Evolutionary conservation across 805 yeast genomes (phyloP), one percentile per base, ranked within the genome.

Genomic region (Candida caryicola): DNA sequence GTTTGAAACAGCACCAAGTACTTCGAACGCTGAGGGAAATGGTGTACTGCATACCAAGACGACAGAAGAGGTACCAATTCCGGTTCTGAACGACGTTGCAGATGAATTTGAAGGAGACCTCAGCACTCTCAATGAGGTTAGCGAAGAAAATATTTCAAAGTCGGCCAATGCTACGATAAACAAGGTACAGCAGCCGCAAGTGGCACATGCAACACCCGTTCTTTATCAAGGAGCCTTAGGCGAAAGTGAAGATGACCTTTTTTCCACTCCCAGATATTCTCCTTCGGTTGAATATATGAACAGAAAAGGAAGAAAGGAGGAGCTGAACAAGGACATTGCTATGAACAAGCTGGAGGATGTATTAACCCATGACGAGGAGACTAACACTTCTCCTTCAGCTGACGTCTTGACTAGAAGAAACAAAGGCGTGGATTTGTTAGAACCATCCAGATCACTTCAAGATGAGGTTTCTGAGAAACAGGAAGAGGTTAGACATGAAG

Each of bases 91-190:
- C 29, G 29, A 19, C 15, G 33, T 12, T 17, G 27, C 32, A 8
- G 29, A 33, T 3, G 37, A 34, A 21, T 29, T 17, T 10, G 31
- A 28, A 6, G 37, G 28, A 12, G 28, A 36, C 19, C 31, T 36
- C 34, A 31, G 39, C 13, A 36, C 39, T 23, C 28, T 36, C 15
- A 30, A 31, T 14, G 39, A 36, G 21, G 39, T 36, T 3, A 36
- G 34, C 7, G 39, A 36, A 13, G 39, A 36, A n/a, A 34, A 34
- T 19, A 19, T 34, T 13, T 34, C 37, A 17, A 34, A 28, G 32
- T 18, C 18, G 4, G 12, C 29, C 6, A 10, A 27, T 6, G 13
- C 28, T 13, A 28, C 33, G 4, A 10, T 10, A 9, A 32, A 27
- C 12, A 33, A 23, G 9, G 23, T 14, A 17, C 21, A 19, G 10